Conservation (phyloP, 306 rosid genomes). For the Vigna trinervia region DNA sequence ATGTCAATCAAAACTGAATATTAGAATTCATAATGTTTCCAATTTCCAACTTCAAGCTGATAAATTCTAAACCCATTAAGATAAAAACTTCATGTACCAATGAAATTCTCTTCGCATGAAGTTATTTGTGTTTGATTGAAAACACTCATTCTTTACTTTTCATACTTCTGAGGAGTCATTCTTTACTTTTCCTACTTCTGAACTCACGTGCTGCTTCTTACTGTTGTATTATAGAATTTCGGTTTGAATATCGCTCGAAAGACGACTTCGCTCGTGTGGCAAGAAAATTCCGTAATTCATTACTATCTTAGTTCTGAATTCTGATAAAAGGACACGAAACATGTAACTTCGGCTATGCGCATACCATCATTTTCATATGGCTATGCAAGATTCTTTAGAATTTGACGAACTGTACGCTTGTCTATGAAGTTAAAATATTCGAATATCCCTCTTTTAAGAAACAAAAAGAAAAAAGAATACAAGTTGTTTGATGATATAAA, state of each 20-base stretch:
- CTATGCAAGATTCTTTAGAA: not conserved
- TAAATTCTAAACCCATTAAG: constrained; percentile 23
- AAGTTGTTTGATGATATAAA: not conserved
- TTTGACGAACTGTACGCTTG: not conserved
- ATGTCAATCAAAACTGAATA: constrained; percentile 38
- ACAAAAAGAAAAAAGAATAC: not conserved
- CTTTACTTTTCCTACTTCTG: constrained; percentile 12
- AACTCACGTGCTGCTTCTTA: not conserved
- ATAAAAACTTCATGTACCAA: constrained; percentile 33
- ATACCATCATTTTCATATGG: not conserved
- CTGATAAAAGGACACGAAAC: not conserved
- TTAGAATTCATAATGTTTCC: constrained; percentile 37
- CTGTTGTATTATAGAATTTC: not conserved
- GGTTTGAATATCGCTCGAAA: not conserved
- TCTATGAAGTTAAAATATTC: not conserved
- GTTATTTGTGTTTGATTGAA: not conserved
- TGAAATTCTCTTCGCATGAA: constrained; percentile 19
- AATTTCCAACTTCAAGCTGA: not conserved
- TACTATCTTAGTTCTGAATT: not conserved
- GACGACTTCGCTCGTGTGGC: not conserved
- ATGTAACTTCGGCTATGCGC: not conserved
- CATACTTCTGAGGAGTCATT: not conserved
- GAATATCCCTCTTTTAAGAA: not conserved
- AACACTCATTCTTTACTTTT: constrained; percentile 15
- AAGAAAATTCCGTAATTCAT: not conserved